These are phyloP conservation scores for Graphiopsis chlorocephala DNA, from an alignment of 2,329 filamentous ascomycete genomes.

Conservation along the genomic window DNA sequence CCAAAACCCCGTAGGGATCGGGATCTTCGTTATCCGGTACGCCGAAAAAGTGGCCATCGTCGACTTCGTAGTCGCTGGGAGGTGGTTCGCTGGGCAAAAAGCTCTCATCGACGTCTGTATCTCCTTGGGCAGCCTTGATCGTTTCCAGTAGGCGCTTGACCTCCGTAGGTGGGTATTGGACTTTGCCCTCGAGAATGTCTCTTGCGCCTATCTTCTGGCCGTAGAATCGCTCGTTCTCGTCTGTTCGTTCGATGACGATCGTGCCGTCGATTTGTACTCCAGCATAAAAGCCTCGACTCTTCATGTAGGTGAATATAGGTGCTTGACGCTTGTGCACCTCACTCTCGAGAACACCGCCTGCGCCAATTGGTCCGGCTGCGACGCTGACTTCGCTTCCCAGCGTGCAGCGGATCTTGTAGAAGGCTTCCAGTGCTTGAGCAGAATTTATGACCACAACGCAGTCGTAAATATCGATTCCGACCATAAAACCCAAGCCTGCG, in stretches of 20 bases:
- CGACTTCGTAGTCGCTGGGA: slow-evolving; percentile 69
- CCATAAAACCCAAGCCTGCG: slow-evolving; percentile 80
- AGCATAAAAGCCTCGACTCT: slow-evolving; percentile 83
- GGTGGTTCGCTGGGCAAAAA: slow-evolving; percentile 68
- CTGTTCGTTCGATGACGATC: slow-evolving; percentile 78
- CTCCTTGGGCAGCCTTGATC: slow-evolving; percentile 82
- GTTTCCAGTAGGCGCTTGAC: slow-evolving; percentile 70
- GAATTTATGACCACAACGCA: slow-evolving; percentile 92
- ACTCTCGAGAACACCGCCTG: slow-evolving; percentile 70
- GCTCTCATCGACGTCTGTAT: slow-evolving; percentile 67
- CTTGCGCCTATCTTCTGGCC: slow-evolving; percentile 61
- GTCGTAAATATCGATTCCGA: slow-evolving; percentile 93
- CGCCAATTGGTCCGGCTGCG: slow-evolving; percentile 72
- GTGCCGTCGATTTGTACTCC: slow-evolving; percentile 86
- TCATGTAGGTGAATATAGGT: slow-evolving; percentile 82
- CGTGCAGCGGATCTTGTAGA: slow-evolving; percentile 74
- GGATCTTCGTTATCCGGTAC: slow-evolving; percentile 77
- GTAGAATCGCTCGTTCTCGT: slow-evolving; percentile 86
- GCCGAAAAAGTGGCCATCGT: slow-evolving; percentile 63
- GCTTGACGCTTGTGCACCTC: slow-evolving; percentile 66
- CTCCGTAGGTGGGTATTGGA: slow-evolving; percentile 55
- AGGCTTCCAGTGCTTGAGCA: slow-evolving; percentile 76
- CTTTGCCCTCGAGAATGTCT: slow-evolving; percentile 63
- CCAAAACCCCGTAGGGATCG: slow-evolving; percentile 86
- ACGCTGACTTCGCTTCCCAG: slow-evolving; percentile 78